Evolutionary conservation across 495 filamentous ascomycete genomes (phyloP).

Genomic region (Acidiella bohemica): DNA sequence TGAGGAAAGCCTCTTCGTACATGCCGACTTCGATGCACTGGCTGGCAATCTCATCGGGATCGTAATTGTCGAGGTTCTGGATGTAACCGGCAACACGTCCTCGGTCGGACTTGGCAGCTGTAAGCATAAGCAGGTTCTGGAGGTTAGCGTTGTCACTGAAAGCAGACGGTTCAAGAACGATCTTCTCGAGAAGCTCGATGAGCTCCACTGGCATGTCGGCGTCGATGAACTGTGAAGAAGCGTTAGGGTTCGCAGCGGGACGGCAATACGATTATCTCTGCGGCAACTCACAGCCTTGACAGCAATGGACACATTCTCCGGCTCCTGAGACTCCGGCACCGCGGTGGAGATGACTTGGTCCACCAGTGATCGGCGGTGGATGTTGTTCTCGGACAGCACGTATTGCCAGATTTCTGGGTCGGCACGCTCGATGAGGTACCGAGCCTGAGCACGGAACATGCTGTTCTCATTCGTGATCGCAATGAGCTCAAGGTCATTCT

Average conservation of each 20-base stretch:
- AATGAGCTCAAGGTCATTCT: slow-evolving; percentile 94
- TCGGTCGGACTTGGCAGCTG: slow-evolving; percentile 93
- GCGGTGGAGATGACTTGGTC: slow-evolving; percentile 96
- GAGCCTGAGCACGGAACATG: slow-evolving; percentile 95
- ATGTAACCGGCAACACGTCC: slow-evolving; percentile 94
- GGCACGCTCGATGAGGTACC: slow-evolving; percentile 83
- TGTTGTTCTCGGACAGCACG: slow-evolving; percentile 87
- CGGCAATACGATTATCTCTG: slow-evolving; percentile 32
- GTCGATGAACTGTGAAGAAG: slow-evolving; percentile 85
- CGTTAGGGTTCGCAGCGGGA: slow-evolving; percentile 89
- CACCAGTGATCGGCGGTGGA: slow-evolving; percentile 80
- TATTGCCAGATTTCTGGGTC: slow-evolving; percentile 89
- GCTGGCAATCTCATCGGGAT: slow-evolving; percentile 78
- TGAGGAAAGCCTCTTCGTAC: slow-evolving; percentile 94
- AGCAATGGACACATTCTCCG: background rate
- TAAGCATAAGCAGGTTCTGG: slow-evolving; percentile 94
- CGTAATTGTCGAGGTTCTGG: slow-evolving; percentile 76
- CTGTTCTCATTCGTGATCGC: slow-evolving; percentile 94
- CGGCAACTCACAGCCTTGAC: no score
- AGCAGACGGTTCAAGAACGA: slow-evolving; percentile 89
- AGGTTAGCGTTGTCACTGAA: slow-evolving; percentile 96
- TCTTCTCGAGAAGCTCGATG: slow-evolving; percentile 98
- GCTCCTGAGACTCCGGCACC: slow-evolving; percentile 33
- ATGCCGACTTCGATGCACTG: slow-evolving; percentile 91
- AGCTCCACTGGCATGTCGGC: slow-evolving; percentile 85